Evolutionary conservation across 1,139 yeast species (phyloP).

Genomic region (Candida buenavistaensis): DNA sequence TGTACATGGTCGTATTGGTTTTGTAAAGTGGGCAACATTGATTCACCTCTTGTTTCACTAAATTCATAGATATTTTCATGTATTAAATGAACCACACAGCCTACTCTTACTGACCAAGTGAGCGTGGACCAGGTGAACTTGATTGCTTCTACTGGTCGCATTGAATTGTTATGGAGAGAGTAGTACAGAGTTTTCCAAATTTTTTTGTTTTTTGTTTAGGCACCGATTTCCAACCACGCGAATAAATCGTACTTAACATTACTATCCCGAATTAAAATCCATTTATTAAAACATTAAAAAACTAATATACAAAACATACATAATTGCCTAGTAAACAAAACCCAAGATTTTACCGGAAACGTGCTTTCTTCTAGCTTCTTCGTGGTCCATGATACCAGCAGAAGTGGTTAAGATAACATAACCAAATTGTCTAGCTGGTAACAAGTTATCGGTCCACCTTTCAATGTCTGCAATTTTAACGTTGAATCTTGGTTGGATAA

Average conservation of each 20-base stretch:
- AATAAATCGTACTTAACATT: background rate
- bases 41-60: conserved; percentile 86
- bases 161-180: conserved; percentile 5
- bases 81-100: conserved; percentile 67
- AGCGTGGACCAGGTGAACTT: conserved; percentile 34
- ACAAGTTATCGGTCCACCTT: conserved; percentile 96
- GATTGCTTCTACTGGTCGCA: conserved; percentile 22
- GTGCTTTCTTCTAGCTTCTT: conserved; percentile 99
- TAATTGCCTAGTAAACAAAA: conserved; percentile 71
- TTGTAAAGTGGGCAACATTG: conserved; percentile 90
- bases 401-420: conserved; percentile 96
- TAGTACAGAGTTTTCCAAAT: background rate
- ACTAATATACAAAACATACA: conserved; percentile 8
- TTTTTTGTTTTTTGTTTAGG: background rate
- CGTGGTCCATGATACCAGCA: conserved; percentile 99
- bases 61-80: conserved; percentile 72
- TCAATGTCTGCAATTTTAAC: conserved; percentile 91
- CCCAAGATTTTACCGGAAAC: conserved; percentile 98
- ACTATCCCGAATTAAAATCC: conserved; percentile 2
- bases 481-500: conserved; percentile 96
- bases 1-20: conserved; percentile 78
- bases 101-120: conserved; percentile 57
- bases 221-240: no score
- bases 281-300: conserved; percentile 2
- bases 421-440: conserved; percentile 99